A percentile compares a stretch with the other conserved stretches of the same genome.
These are phyloP conservation scores for Clonostachys rosea DNA, from an alignment of 2,329 filamentous ascomycete species.

Conservation along the genomic window DNA sequence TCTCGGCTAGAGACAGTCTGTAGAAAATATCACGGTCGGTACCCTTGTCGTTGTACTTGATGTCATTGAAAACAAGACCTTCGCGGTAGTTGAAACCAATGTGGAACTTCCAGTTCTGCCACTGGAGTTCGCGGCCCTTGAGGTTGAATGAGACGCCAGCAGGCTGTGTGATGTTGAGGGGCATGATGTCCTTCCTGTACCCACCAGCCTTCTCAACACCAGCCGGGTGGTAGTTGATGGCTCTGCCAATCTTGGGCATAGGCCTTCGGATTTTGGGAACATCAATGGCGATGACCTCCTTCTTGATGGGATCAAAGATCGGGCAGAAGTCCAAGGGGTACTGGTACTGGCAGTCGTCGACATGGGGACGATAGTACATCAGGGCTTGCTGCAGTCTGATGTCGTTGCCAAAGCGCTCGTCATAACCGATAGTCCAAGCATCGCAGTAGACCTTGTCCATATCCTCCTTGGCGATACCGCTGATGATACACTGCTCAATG, in stretches of 20 bases:
- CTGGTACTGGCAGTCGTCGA: slow-evolving; percentile 85
- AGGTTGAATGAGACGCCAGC: slow-evolving; percentile 85
- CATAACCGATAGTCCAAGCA: slow-evolving; percentile 93
- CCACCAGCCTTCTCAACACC: slow-evolving; percentile 71
- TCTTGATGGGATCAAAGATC: slow-evolving; percentile 78
- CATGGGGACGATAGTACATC: slow-evolving; percentile 88
- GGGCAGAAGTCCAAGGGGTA: slow-evolving; percentile 93
- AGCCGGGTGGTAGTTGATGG: slow-evolving; percentile 76
- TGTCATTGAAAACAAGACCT: slow-evolving; percentile 85
- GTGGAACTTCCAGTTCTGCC: slow-evolving; percentile 94
- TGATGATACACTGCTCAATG: slow-evolving; percentile 82
- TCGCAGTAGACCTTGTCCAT: slow-evolving; percentile 98
- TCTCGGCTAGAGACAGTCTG: slow-evolving; percentile 83
- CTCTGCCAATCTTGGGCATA: slow-evolving; percentile 36
- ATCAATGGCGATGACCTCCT: slow-evolving; percentile 78
- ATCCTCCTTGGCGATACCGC: slow-evolving; percentile 76
- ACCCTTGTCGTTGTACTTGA: slow-evolving; percentile 83
- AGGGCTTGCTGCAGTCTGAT: slow-evolving; percentile 84
- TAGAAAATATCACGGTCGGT: slow-evolving; percentile 78
- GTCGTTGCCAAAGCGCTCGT: slow-evolving; percentile 78
- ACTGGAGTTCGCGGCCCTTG: slow-evolving; percentile 68
- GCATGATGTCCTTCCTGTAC: slow-evolving; percentile 75
- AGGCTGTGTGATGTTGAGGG: slow-evolving; percentile 81
- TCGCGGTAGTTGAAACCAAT: slow-evolving; percentile 94
- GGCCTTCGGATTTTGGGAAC: slow-evolving; percentile 74